Evolutionary conservation across 2,329 filamentous ascomycete species (phyloP), one percentile per base, ranked within the genome.

Genomic region (Aschersonia sp.): DNA sequence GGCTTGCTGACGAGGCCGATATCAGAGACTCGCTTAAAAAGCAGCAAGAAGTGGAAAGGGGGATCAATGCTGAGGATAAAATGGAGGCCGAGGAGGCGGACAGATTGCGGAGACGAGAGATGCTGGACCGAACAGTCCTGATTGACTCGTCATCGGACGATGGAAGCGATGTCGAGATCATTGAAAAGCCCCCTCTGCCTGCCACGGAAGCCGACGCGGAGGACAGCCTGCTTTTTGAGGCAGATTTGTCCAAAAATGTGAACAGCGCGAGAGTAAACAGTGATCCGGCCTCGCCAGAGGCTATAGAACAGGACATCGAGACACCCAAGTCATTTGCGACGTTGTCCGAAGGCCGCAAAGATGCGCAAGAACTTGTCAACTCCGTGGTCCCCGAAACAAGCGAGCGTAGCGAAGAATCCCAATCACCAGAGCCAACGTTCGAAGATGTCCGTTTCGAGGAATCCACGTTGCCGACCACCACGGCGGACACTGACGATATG

Each of bases 1-100:
- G 86, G 86, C 75, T 92, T 57, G 66, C 68, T 2, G 75, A 80
- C 51, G 65, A 79, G 5, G 72, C 73, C 2, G 84, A 89, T 50
- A 79, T 89, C 32, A 72, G 83, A 51, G 74, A 82, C 45, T 73
- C 74, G 30, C 64, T 80, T 51, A 77, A 74, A 55, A 74, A 77
- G 49, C 76, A 80, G 64, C 74, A 65, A 53, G 75, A 66, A 56
- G 70, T 62, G 45, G 77, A 82, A 45, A 64, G 66, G 28, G 73
- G 78, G 49, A 78, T 84, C 49, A 79, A 83, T 48, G 81, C 82
- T 28, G 75, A 82, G 49, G 77, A 84, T 54, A 65, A 73, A 30
- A 71, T 76, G 45, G 69, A 72, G 49, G 73, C 78, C 0, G 65
- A 72, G 43, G 77, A 80, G 54, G 75, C 80, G 45, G 68, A 78